Evolutionary conservation across 2,329 filamentous ascomycete species (phyloP).

Genomic region (Colletotrichum orbiculare): DNA sequence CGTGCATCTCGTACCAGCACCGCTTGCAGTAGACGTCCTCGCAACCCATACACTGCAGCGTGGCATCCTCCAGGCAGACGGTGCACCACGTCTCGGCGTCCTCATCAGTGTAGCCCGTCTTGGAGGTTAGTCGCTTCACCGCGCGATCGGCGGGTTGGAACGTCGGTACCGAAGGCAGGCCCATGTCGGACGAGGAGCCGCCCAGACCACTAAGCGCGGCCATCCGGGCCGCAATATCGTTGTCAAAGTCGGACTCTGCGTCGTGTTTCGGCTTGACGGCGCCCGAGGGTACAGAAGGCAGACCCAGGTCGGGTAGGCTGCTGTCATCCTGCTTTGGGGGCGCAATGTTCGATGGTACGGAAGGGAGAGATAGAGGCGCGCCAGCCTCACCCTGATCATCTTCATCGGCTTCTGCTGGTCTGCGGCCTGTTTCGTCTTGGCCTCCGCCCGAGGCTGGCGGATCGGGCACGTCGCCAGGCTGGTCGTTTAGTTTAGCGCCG

Average conservation of each 20-base stretch:
- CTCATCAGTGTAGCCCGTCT: constrained; percentile 69
- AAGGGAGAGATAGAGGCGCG: constrained; percentile 47
- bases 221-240: constrained; percentile 63
- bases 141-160: constrained; percentile 58
- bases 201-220: constrained; percentile 59
- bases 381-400: constrained; percentile 35
- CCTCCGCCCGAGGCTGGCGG: constrained; percentile 5
- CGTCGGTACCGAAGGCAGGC: constrained; percentile 62
- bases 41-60: constrained; percentile 78
- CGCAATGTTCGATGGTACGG: constrained; percentile 52
- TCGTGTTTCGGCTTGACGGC: constrained; percentile 46
- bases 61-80: constrained; percentile 84
- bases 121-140: constrained; percentile 51
- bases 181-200: constrained; percentile 41
- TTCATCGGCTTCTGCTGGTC: not conserved
- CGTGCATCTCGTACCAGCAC: constrained; percentile 87
- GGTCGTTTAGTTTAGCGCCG: constrained; percentile 52
- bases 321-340: constrained; percentile 35
- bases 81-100: constrained; percentile 83
- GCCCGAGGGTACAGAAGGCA: constrained; percentile 60
- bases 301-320: constrained; percentile 45
- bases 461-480: constrained; percentile 4
- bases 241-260: constrained; percentile 49
- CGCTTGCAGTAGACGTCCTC: constrained; percentile 79
- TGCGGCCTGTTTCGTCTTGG: not conserved